Conservation (phyloP, 257 asterid species). For the Paulownia fortunei region DNA sequence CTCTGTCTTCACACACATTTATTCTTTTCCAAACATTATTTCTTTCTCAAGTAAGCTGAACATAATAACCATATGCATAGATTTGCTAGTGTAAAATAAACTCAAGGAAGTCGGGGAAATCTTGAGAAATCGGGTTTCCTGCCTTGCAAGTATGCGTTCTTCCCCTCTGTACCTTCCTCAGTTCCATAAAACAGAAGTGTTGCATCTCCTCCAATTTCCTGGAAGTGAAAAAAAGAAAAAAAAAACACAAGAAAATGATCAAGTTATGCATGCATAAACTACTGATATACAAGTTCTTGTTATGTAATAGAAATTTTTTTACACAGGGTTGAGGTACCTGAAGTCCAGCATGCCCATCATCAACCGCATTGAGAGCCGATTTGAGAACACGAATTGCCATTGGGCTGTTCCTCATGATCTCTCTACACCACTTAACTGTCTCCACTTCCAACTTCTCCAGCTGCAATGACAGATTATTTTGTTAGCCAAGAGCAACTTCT, state of each 20-base stretch:
- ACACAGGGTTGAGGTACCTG: slow-evolving; percentile 85
- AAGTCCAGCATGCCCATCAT: slow-evolving; percentile 96
- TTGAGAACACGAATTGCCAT: slow-evolving; percentile 84
- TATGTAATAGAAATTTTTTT: no score
- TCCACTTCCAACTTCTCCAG: slow-evolving; percentile 81
- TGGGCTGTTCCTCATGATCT: slow-evolving; percentile 90
- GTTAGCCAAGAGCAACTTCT: no score
- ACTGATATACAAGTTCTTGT: no score
- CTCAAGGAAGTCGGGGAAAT: slow-evolving; percentile 77
- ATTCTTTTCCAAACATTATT: slow-evolving; percentile 5
- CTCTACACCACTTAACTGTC: slow-evolving; percentile 90
- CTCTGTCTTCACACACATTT: not conserved
- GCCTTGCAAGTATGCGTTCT: slow-evolving; percentile 67
- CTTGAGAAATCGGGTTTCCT: slow-evolving; percentile 84
- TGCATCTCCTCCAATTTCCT: slow-evolving; percentile 93
- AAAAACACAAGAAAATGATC: no score
- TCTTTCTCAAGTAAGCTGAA: not conserved
- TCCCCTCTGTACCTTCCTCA: slow-evolving; percentile 93
- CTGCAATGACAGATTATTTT: slow-evolving; percentile 24
- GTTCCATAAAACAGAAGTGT: slow-evolving; percentile 91
- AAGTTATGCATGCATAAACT: no score
- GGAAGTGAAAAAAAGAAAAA: not conserved
- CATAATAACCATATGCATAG: no score
- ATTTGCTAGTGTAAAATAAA: no score
- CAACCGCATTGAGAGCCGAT: slow-evolving; percentile 91